Base-by-base conservation (phyloP, 139 green algal genomes). In the Limnomonas spitsbergensis region DNA sequence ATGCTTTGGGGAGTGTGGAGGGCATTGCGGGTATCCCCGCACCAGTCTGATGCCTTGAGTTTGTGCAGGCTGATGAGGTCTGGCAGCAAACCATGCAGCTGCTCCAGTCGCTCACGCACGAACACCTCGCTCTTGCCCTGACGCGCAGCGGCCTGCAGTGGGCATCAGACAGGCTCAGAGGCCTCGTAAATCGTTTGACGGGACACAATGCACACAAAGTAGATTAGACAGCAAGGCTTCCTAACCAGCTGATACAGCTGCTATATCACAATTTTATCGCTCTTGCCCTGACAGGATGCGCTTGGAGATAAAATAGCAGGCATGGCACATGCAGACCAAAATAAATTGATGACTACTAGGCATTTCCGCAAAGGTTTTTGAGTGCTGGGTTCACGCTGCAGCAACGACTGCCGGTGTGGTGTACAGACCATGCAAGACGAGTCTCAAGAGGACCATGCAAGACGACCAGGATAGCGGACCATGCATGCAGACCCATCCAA, bases 41-140 rank as follows among this genome's bases (percentile, higher is more conserved):
- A 70, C 85, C 85, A 87, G 32, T 87, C 81, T 2, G 73, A 78
- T 0, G 85, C 81, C 47, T 84, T 85, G 73, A 84, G 82, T 3
- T 80, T 74, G 67, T 89, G 81, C 29, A 87, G 79, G 69, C 82
- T 87, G 14, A 85, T 54, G 32, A 85, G 40, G 24, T 40, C 72
- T 1, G 81, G 81, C 24, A 85, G 42, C 52, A 85, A 36, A 0
- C 40, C 24, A 24, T 82, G 76, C 2, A 85, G 40, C 71, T 80
- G 36, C 0, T n/a, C 24, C n/a, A 85, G 71, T 1, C 77, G 54
- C 1, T 9, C 1, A 24, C 69, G 32, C 20, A 85, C 32, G 1
- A 40, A 38, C 1, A 53, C 54, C 66, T 77, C 73, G 1, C 0
- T 29, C 6, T 78, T 42, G 20, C 83, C 73, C n/a, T 39, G 37